Conservation (phyloP, 1,284 basidiomycete species). For the Puccinia triticina region DNA sequence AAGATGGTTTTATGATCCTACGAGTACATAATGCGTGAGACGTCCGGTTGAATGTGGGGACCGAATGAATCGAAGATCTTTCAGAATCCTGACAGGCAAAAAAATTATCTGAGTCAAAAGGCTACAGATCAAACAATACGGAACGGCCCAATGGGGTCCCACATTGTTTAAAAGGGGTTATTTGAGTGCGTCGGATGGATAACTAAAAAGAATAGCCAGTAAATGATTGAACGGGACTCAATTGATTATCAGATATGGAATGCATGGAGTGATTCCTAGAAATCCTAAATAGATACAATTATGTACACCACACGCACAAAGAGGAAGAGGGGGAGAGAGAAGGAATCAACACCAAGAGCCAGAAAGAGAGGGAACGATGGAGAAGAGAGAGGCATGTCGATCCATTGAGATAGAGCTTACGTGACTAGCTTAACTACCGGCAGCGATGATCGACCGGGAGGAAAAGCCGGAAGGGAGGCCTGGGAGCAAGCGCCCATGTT, state of each 20-base stretch:
- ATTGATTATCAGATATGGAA: slow-evolving; percentile 35
- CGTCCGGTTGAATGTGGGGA: slow-evolving; percentile 31
- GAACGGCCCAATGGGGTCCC: slow-evolving; percentile 25
- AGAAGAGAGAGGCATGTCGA: slow-evolving; percentile 30
- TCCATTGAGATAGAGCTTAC: slow-evolving; percentile 43
- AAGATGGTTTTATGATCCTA: slow-evolving; percentile 30
- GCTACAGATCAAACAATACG: slow-evolving; percentile 15
- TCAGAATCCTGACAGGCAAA: slow-evolving; percentile 32
- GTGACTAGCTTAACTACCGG: slow-evolving; percentile 38
- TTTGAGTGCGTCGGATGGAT: slow-evolving; percentile 35
- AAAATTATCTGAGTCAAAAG: slow-evolving; percentile 42
- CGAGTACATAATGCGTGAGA: slow-evolving; percentile 31
- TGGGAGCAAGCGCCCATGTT: slow-evolving; percentile 5
- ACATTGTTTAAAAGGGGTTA: slow-evolving; percentile 28
- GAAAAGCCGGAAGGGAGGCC: slow-evolving; percentile 39
- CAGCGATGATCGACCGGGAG: slow-evolving; percentile 31
- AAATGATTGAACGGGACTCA: slow-evolving; percentile 29
- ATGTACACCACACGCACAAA: slow-evolving; percentile 24
- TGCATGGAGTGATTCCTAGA: slow-evolving; percentile 24
- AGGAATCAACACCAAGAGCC: neutral
- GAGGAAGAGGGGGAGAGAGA: slow-evolving; percentile 8
- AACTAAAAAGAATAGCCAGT: slow-evolving; percentile 19
- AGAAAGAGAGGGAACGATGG: slow-evolving; percentile 17
- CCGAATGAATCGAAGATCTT: slow-evolving; percentile 29
- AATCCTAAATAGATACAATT: slow-evolving; percentile 14